Evolutionary conservation across 176 grass and related monocot species (phyloP).

Genomic region (Oryza coarctata): DNA sequence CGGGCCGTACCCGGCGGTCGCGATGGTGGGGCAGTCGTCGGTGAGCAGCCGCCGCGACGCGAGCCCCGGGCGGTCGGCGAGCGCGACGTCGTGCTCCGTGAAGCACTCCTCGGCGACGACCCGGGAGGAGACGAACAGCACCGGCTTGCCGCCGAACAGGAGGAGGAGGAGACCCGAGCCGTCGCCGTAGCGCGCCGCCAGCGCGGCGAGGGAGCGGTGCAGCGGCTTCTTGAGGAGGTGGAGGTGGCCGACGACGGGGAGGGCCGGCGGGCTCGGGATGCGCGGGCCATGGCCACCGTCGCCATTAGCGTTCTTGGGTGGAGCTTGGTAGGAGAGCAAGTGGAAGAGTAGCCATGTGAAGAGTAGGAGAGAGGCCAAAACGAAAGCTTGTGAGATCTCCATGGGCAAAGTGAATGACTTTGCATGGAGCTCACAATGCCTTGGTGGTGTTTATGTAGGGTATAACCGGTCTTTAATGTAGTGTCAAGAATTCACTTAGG

Average conservation of each 20-base stretch:
- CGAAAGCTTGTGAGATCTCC: constrained; percentile 11
- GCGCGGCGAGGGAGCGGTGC: constrained; percentile 47
- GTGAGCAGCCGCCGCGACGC: constrained; percentile 33
- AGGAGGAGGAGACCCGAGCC: constrained; percentile 49
- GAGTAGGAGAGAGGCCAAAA: constrained; percentile 10
- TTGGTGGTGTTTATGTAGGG: constrained; percentile 8
- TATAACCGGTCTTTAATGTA: neutral
- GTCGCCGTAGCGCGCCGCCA: constrained; percentile 35
- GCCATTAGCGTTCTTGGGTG: neutral
- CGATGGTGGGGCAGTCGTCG: constrained; percentile 28
- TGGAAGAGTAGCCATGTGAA: constrained; percentile 2
- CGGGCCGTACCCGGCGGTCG: constrained; percentile 21
- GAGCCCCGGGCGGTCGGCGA: constrained; percentile 56
- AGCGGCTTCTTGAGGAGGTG: constrained; percentile 74
- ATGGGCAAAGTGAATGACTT: constrained; percentile 4
- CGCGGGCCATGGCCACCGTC: neutral
- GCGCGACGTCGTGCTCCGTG: constrained; percentile 52
- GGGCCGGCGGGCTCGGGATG: constrained; percentile 42
- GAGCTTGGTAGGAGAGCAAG: neutral
- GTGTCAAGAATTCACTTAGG: no score
- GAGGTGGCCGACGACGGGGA: constrained; percentile 69
- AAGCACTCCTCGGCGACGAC: constrained; percentile 62
- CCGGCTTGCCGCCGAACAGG: constrained; percentile 48
- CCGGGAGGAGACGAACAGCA: constrained; percentile 59
- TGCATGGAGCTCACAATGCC: neutral